Percentiles rank a stretch among this genome's conserved stretches.
phyloP scores from a whole-genome alignment of 495 filamentous ascomycete genomes.

The Tuber melanosporum region DNA sequence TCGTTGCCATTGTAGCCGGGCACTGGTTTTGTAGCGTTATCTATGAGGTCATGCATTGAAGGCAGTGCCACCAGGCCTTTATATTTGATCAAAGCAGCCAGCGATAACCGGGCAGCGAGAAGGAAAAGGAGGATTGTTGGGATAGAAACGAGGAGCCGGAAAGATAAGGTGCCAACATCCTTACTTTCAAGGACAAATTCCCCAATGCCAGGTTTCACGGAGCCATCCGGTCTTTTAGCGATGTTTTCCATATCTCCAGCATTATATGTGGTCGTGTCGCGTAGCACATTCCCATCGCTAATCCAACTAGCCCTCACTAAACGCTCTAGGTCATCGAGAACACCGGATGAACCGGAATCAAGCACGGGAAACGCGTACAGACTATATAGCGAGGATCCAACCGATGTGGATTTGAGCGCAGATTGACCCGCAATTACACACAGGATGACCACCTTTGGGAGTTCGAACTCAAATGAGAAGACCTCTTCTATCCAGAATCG shows the following conservation, averaged over 20 bases:
- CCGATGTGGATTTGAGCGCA: not conserved
- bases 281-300: not conserved
- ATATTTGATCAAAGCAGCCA: no score
- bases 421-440: not conserved
- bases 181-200: not conserved
- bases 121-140: not conserved
- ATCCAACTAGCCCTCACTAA: not conserved
- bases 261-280: not conserved
- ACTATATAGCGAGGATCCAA: no score
- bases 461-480: not conserved
- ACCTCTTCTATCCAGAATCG: not conserved
- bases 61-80: no score
- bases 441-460: not conserved
- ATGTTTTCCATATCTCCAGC: no score
- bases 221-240: not conserved
- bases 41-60: no score
- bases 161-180: not conserved
- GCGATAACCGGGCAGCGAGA: no score
- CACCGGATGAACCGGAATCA: not conserved
- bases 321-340: not conserved
- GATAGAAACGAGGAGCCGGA: not conserved
- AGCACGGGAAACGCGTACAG: not conserved
- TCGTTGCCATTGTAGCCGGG: no score
- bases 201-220: not conserved
- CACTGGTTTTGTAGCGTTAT: no score